A percentile compares a stretch with the other conserved stretches of the same genome.
Evolutionary conservation across 257 asterid genomes (phyloP).

Genomic region (Eucommia ulmoides): DNA sequence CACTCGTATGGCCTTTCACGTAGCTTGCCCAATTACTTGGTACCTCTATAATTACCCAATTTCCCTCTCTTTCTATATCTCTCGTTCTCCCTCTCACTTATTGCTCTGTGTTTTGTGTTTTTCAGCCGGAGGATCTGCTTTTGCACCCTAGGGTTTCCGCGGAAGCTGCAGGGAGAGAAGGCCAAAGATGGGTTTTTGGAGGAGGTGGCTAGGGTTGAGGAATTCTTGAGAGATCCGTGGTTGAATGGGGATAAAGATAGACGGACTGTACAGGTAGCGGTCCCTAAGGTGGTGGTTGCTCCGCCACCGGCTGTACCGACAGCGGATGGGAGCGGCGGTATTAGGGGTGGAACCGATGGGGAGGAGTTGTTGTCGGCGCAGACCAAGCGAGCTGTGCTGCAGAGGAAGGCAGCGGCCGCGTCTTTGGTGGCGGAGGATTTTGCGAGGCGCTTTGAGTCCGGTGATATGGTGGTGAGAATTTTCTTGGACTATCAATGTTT

Average conservation of each 20-base stretch:
- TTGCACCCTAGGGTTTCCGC: slow-evolving; percentile 69
- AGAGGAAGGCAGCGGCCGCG: slow-evolving; percentile 83
- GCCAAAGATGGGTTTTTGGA: slow-evolving; percentile 47
- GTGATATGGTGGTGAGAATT: slow-evolving; percentile 72
- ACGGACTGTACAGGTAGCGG: slow-evolving; percentile 75
- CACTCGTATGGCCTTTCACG: slow-evolving; percentile 82
- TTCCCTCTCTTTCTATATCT: slow-evolving; percentile 14
- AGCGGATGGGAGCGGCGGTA: slow-evolving; percentile 8
- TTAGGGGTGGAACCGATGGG: slow-evolving; percentile 18
- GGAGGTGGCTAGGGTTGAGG: slow-evolving; percentile 66
- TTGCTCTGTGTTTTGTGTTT: slow-evolving; percentile 16
- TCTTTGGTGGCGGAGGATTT: slow-evolving; percentile 78
- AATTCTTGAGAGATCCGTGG: slow-evolving; percentile 85
- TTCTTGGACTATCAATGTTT: too few species aligned
- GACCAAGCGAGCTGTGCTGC: slow-evolving; percentile 75
- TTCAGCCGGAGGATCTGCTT: slow-evolving; percentile 85
- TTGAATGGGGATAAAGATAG: slow-evolving; percentile 48
- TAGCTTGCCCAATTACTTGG: slow-evolving; percentile 99
- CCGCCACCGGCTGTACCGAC: slow-evolving; percentile 25
- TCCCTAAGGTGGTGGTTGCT: slow-evolving; percentile 59
- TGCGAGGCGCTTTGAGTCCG: slow-evolving; percentile 77
- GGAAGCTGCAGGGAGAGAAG: slow-evolving; percentile 44
- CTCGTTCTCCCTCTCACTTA: slow-evolving; percentile 7
- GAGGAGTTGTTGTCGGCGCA: slow-evolving; percentile 52
- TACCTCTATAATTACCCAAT: slow-evolving; percentile 20